Evolutionary conservation across 169 alveolate species (phyloP), one percentile per base, ranked within the genome.

Genomic region (Plasmodium vivax): DNA sequence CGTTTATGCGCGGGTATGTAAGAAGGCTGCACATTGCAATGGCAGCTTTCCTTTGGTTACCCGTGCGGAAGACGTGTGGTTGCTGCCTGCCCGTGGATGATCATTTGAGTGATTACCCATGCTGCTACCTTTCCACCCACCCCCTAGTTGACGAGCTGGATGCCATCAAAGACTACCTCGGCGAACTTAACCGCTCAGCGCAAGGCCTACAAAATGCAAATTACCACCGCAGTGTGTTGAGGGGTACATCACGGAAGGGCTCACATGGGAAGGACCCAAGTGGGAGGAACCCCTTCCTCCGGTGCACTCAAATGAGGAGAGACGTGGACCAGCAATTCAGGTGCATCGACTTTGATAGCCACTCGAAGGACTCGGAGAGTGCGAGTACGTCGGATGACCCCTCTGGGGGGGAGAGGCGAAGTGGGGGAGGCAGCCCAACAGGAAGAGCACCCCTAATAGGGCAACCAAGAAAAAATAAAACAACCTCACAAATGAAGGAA

Each of bases 171-270:
- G 87, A 85, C n/a, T 85, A 85, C 27, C 56, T 85, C n/a, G 19
- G 43, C 54, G 87, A 85, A 3, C 45, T 85, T 34, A 27, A 75
- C 73, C 54, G 36, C 23, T n/a, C 81, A 23, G 43, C 93, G 2
- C 87, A 85, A 68, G 75, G 80, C 12, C 75, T 85, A 47, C 71
- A 77, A 34, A 75, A 85, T 19, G 62, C 80, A 54, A 85, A 85
- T 75, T 85, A 85, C 58, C 81, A 85, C 45, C 56, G 80, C 62
- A 85, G 84, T 27, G 38, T 85, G 41, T 77, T 56, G 10, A 85
- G 19, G 54, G 62, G 12, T 75, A 36, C 80, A 51, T 27, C 58
- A 23, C 3, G 80, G 16, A 45, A 51, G 14, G 81, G 23, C 8
- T 23, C 27, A 23, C 27, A 23, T 23, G 27, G 27, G 27, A 23